Conservation (phyloP, 768 basidiomycete genomes). For the Lactarius tabidus region DNA sequence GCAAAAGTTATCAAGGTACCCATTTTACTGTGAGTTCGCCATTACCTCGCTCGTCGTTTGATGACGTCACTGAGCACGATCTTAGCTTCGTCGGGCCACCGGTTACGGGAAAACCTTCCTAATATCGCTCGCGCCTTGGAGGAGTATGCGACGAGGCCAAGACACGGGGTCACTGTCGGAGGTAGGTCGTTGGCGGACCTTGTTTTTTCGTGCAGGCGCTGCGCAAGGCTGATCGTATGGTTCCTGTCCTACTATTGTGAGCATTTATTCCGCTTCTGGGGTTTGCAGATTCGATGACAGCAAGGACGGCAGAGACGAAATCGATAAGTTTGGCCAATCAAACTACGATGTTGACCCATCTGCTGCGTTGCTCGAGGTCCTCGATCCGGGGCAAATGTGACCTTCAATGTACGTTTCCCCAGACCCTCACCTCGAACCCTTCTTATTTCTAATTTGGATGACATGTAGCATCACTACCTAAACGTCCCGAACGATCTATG, state of each 20-base stretch:
- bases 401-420: constrained; percentile 56
- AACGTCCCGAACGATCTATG: constrained; percentile 86
- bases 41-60: not conserved
- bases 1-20: constrained; percentile 51
- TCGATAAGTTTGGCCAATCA: constrained; percentile 85
- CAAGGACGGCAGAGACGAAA: constrained; percentile 56
- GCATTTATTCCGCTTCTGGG: constrained; percentile 21
- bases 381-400: constrained; percentile 93
- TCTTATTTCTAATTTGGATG: not conserved
- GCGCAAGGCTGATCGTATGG: constrained; percentile 73
- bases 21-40: constrained; percentile 52
- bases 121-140: constrained; percentile 86
- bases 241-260: constrained; percentile 73
- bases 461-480: constrained; percentile 78
- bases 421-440: not conserved
- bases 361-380: constrained; percentile 85
- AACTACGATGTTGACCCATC: constrained; percentile 91
- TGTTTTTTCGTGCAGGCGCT: constrained; percentile 84
- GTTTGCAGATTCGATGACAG: constrained; percentile 1
- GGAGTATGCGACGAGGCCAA: constrained; percentile 93
- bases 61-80: not conserved
- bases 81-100: constrained; percentile 84
- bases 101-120: constrained; percentile 86
- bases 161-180: constrained; percentile 72
- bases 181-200: constrained; percentile 88